phyloP scores from a whole-genome alignment of 1,139 yeast species.

The Suhomyces atakaporum region DNA sequence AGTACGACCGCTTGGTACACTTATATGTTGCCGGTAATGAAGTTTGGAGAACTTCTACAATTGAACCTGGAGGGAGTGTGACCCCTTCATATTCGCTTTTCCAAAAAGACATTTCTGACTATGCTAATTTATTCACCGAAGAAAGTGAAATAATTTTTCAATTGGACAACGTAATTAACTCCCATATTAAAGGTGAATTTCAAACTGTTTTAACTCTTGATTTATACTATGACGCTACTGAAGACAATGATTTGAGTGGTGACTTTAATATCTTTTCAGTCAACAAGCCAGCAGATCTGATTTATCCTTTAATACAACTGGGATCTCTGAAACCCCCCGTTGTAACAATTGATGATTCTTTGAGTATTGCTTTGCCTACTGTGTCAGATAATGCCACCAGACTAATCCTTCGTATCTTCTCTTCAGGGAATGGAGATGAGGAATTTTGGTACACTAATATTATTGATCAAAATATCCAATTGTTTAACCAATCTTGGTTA shows the following conservation, averaged over 20 bases:
- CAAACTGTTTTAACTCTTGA: constrained; percentile 52
- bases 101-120: constrained; percentile 66
- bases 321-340: constrained; percentile 2
- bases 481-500: background rate
- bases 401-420: constrained; percentile 58
- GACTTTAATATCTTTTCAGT: constrained; percentile 21
- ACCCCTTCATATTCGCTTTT: constrained; percentile 37
- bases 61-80: constrained; percentile 63
- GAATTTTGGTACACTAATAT: constrained; percentile 83
- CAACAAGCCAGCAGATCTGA: constrained; percentile 32
- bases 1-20: constrained; percentile 77
- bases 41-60: constrained; percentile 83
- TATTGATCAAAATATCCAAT: constrained; percentile 43
- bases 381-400: constrained; percentile 55
- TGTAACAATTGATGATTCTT: constrained; percentile 23
- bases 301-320: constrained; percentile 30
- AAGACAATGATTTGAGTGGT: constrained; percentile 3
- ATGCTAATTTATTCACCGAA: constrained; percentile 50
- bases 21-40: constrained; percentile 65
- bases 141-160: constrained; percentile 42
- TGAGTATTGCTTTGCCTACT: constrained; percentile 41
- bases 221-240: constrained; percentile 40
- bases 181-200: constrained; percentile 62
- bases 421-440: constrained; percentile 77
- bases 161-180: constrained; percentile 65